Evolutionary conservation across 2,329 filamentous ascomycete genomes (phyloP).

Genomic region (Onygenales sp.): DNA sequence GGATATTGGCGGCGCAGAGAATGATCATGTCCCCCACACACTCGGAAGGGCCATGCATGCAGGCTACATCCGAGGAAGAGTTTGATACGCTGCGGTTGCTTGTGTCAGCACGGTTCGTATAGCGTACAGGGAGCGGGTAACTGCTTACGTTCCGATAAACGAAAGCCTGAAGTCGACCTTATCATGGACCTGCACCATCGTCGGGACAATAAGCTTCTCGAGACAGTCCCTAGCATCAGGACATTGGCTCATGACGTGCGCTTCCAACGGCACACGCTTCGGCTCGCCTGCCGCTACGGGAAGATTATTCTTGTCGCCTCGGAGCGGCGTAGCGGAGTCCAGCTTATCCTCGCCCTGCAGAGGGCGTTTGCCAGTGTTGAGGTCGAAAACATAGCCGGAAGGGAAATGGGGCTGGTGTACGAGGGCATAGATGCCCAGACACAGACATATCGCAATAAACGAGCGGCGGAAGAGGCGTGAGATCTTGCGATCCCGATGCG

Average conservation of each 20-base stretch:
- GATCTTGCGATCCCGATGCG: background rate
- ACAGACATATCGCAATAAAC: constrained; percentile 10
- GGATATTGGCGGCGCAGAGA: constrained; percentile 71
- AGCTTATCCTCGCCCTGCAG: background rate
- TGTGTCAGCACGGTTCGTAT: background rate
- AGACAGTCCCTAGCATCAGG: constrained; percentile 83
- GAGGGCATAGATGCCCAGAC: constrained; percentile 7
- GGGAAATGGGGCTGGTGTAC: constrained; percentile 2
- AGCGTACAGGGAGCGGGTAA: background rate
- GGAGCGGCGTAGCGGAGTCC: background rate
- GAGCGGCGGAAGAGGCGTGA: constrained; percentile 6
- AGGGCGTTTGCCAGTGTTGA: background rate
- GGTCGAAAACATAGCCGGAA: background rate
- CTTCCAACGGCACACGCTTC: constrained; percentile 63
- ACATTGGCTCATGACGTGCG: constrained; percentile 96
- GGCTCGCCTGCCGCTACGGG: background rate
- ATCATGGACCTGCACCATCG: constrained; percentile 70
- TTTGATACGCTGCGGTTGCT: constrained; percentile 44
- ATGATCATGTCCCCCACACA: constrained; percentile 93
- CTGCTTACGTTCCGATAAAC: constrained; percentile 68
- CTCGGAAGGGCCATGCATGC: constrained; percentile 81
- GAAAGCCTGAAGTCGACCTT: constrained; percentile 88
- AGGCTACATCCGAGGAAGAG: constrained; percentile 71
- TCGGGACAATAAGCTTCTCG: constrained; percentile 67
- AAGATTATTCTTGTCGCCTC: constrained; percentile 2